A percentile compares a stretch with the other conserved stretches of the same genome.
phyloP scores from a whole-genome alignment of 2,329 filamentous ascomycete species.

The Fusarium subtropicale region DNA sequence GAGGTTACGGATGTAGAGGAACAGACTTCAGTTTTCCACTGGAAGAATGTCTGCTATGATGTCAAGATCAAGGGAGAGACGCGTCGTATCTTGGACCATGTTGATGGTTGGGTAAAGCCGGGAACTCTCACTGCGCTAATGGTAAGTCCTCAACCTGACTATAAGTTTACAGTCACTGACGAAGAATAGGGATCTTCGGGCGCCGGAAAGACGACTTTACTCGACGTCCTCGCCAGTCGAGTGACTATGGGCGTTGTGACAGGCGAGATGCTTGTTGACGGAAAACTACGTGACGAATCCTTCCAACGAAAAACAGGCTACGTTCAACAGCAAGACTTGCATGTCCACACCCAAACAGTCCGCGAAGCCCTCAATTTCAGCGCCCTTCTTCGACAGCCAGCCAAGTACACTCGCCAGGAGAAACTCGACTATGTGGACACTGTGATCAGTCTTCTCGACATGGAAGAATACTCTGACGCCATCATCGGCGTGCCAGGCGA shows the following conservation, averaged over 20 bases:
- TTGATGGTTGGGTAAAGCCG: slow-evolving; percentile 79
- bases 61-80: slow-evolving; percentile 74
- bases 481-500: slow-evolving; percentile 70
- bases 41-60: slow-evolving; percentile 78
- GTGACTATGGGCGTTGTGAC: slow-evolving; percentile 86
- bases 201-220: slow-evolving; percentile 86
- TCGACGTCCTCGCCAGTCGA: slow-evolving; percentile 84
- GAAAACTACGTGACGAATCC: slow-evolving; percentile 74
- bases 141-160: slow-evolving; percentile 72
- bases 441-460: slow-evolving; percentile 71
- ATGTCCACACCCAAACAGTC: slow-evolving; percentile 82
- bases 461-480: slow-evolving; percentile 72
- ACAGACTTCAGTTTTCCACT: slow-evolving; percentile 68
- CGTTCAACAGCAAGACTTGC: slow-evolving; percentile 88
- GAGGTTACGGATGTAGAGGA: slow-evolving; percentile 33
- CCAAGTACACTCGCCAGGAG: slow-evolving; percentile 72
- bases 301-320: slow-evolving; percentile 92
- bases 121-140: slow-evolving; percentile 80
- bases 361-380: slow-evolving; percentile 86
- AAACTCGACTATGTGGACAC: slow-evolving; percentile 87
- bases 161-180: slow-evolving; percentile 85
- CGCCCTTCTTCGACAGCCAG: slow-evolving; percentile 82
- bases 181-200: slow-evolving; percentile 80
- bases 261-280: slow-evolving; percentile 77
- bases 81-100: slow-evolving; percentile 73